Base-by-base conservation (phyloP, 75 land plant species). In the Selaginella tamariscina region DNA sequence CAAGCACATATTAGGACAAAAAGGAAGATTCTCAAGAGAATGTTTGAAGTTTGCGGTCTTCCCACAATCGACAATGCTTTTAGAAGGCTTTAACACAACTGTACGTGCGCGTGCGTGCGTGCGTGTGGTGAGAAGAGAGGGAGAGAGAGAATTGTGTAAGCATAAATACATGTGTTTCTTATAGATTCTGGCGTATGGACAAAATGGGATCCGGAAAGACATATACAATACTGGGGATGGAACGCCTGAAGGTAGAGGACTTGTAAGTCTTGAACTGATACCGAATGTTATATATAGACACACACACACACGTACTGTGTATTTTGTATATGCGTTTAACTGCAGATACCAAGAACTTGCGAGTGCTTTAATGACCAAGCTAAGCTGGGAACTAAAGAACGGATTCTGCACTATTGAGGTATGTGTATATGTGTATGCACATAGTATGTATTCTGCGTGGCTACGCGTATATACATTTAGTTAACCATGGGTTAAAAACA, bases 191-290 rank as follows among this genome's bases (percentile, higher is more conserved):
- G 56, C 77, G 1, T 75, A 75, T 30, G 77, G 77, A 20, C 77
- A 75, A 71, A 39, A 62, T 30, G 77, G 77, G 9, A 33, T 68
- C 5, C 74, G 77, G 27, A 75, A 75, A 55, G 71, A 74, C 18
- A 70, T 70, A 33, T 70, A 68, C 2, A 75, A 70, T 32, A 70
- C 56, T 63, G 77, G 77, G 28, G 77, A 75, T 65, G 77, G 74
- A 29, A 75, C 77, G 2, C 30, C 49, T 15, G 74, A 49, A 30
- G 77, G 77, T 24, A 54, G 68, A 60, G 77, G 77, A 33, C 67
- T 75, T 71, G 77, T 75, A 66, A 75, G 77, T 75, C 33, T 27
- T n/a, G 55, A 24, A 29, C 11, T 13, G 2, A 27, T 5, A 56
- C 8, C n/a, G 20, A 56, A 56, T 8, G 18, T 11, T 11, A 49